phyloP scores from a whole-genome alignment of 2,329 filamentous ascomycete species.

The Colletotrichum sp. region DNA sequence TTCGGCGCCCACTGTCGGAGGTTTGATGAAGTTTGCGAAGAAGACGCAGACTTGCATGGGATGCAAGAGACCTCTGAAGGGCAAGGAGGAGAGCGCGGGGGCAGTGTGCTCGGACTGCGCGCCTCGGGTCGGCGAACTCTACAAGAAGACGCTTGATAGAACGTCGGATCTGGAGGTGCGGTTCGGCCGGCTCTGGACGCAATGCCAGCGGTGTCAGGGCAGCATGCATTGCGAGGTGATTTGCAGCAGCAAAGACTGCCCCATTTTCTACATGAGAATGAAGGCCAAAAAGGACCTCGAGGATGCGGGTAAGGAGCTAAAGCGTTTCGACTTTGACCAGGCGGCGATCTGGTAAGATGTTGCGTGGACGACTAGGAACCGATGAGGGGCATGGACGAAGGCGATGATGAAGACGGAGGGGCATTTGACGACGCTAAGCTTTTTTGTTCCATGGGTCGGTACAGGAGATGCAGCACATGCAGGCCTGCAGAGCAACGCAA shows the following conservation, averaged over 20 bases:
- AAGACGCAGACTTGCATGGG: constrained; percentile 99
- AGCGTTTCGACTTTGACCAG: constrained; percentile 86
- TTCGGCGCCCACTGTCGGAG: constrained; percentile 87
- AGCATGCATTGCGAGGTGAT: constrained; percentile 99
- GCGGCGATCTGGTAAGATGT: constrained; percentile 62
- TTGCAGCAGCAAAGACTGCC: constrained; percentile 93
- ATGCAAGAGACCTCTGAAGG: constrained; percentile 93
- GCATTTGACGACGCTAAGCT: constrained; percentile 5
- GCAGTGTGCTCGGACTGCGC: constrained; percentile 89
- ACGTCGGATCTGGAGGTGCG: constrained; percentile 91
- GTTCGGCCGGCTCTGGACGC: constrained; percentile 94
- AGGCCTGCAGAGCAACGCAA: not conserved
- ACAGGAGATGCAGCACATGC: constrained; percentile 3
- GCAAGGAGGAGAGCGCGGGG: constrained; percentile 78
- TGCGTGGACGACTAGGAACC: not conserved
- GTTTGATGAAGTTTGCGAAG: constrained; percentile 97
- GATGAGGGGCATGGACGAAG: not conserved
- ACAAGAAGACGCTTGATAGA: constrained; percentile 87
- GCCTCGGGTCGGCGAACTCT: constrained; percentile 87
- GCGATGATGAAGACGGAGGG: not conserved
- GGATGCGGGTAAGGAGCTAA: constrained; percentile 88
- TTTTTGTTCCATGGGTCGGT: not conserved
- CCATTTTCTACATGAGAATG: constrained; percentile 99
- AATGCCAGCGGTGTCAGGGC: constrained; percentile 96
- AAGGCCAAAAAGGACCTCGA: constrained; percentile 99